Evolutionary conservation across 1,139 yeast genomes (phyloP).

Genomic region (Geotrichum citri-aurantii): DNA sequence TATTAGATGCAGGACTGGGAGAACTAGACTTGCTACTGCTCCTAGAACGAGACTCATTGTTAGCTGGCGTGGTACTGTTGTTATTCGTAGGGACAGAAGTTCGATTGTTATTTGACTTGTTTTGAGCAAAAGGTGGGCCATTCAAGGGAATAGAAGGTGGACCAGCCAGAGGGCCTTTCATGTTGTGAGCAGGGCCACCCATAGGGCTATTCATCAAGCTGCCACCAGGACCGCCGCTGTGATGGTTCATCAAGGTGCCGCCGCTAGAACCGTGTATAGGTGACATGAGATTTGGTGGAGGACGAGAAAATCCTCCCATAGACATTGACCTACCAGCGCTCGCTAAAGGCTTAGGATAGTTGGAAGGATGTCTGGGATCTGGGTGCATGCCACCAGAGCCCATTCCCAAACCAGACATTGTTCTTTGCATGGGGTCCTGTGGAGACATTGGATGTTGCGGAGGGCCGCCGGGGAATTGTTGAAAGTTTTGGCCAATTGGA

Average conservation of each 20-base stretch:
- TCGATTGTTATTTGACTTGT: neutral
- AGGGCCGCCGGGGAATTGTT: neutral
- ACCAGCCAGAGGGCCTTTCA: neutral
- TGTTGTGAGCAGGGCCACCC: neutral
- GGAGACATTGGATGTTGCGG: neutral
- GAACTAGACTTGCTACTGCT: slow-evolving; percentile 13
- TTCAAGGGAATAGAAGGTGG: neutral
- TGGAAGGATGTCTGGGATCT: neutral
- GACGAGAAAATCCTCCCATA: slow-evolving; percentile 9
- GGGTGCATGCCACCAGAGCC: neutral
- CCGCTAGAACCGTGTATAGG: neutral
- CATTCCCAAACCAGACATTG: neutral
- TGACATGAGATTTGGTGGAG: neutral
- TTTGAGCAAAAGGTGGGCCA: neutral
- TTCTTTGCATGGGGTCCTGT: neutral
- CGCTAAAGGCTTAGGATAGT: neutral
- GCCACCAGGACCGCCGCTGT: neutral
- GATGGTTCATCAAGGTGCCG: too few relatives aligned
- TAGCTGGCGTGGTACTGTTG: neutral
- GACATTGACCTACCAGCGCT: slow-evolving; percentile 13
- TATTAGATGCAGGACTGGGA: slow-evolving; percentile 14
- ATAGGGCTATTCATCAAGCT: neutral
- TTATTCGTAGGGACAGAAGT: neutral
- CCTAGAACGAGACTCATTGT: neutral
- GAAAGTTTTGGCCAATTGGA: neutral